Conservation (phyloP, 1,284 basidiomycete species). For the Cryptococcus wingfieldii region DNA sequence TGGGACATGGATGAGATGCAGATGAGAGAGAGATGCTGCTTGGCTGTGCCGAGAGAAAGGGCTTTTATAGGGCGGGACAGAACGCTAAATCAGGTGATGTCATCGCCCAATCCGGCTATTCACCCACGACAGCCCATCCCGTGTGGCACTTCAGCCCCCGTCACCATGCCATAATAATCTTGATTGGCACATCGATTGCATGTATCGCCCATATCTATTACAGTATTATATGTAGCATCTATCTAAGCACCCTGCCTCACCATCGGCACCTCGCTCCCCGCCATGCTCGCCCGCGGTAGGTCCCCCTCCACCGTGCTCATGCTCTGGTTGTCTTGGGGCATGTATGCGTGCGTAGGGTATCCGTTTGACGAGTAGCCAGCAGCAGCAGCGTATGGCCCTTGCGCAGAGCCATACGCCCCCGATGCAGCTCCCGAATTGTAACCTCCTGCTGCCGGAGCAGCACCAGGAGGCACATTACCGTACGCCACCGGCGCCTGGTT, state of each 20-base stretch:
- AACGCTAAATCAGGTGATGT: background rate
- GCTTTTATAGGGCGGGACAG: background rate
- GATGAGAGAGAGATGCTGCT: background rate
- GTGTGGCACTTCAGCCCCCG: background rate
- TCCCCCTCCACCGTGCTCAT: background rate
- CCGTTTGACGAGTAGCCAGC: background rate
- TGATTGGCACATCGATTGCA: background rate
- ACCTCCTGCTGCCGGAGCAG: no score
- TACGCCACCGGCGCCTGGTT: background rate
- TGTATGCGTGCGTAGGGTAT: background rate
- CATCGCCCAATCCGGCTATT: background rate
- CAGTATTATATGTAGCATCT: background rate
- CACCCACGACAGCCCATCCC: background rate
- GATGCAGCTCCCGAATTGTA: no score
- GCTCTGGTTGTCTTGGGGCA: no score
- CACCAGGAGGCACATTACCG: no score
- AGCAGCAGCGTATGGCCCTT: background rate
- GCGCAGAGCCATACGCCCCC: background rate
- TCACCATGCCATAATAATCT: no score
- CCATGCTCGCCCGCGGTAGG: conserved; percentile 6
- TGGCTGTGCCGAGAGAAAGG: background rate
- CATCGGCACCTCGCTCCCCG: conserved; percentile 10
- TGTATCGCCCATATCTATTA: background rate
- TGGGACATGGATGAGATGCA: conserved; percentile 37
- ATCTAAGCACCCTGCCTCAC: background rate